These are phyloP conservation scores for Neospermospora avenae DNA, from an alignment of 2,329 filamentous ascomycete genomes.

Conservation along the genomic window DNA sequence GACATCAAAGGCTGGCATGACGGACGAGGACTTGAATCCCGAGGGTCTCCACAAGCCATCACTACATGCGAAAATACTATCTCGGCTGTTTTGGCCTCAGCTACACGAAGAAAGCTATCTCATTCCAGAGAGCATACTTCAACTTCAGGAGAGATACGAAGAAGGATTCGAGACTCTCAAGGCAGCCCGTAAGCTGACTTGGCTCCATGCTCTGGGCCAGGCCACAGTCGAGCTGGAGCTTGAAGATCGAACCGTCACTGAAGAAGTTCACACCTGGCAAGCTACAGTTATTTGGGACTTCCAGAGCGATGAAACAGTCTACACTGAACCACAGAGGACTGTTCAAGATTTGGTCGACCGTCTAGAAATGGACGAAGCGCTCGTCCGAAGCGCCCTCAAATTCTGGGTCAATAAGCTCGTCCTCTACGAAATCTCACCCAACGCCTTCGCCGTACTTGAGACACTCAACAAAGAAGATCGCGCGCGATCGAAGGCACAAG, in stretches of 20 bases:
- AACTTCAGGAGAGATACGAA: slow-evolving; percentile 68
- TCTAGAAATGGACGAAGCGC: slow-evolving; percentile 71
- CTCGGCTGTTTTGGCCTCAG: slow-evolving; percentile 88
- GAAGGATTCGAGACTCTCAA: slow-evolving; percentile 77
- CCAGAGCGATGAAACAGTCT: slow-evolving; percentile 41
- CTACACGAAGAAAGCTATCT: slow-evolving; percentile 67
- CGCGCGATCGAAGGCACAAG: slow-evolving; percentile 30
- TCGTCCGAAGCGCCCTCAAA: slow-evolving; percentile 62
- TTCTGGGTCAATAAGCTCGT: slow-evolving; percentile 72
- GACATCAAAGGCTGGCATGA: slow-evolving; percentile 19
- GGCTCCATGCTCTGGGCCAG: slow-evolving; percentile 79
- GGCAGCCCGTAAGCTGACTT: slow-evolving; percentile 78
- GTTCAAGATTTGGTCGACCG: slow-evolving; percentile 51
- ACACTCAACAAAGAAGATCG: slow-evolving; percentile 46
- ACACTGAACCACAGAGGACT: slow-evolving; percentile 36
- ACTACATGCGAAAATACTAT: slow-evolving; percentile 80
- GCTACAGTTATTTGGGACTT: slow-evolving; percentile 87
- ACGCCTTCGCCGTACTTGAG: slow-evolving; percentile 67
- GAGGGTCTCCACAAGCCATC: slow-evolving; percentile 38
- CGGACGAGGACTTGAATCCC: slow-evolving; percentile 36
- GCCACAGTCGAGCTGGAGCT: slow-evolving; percentile 80
- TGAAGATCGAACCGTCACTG: slow-evolving; percentile 69
- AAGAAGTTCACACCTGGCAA: slow-evolving; percentile 79
- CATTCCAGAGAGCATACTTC: slow-evolving; percentile 55
- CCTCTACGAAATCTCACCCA: slow-evolving; percentile 52